Evolutionary conservation across 345 rosid genomes (phyloP).

Genomic region (Streptanthus diversifolius): DNA sequence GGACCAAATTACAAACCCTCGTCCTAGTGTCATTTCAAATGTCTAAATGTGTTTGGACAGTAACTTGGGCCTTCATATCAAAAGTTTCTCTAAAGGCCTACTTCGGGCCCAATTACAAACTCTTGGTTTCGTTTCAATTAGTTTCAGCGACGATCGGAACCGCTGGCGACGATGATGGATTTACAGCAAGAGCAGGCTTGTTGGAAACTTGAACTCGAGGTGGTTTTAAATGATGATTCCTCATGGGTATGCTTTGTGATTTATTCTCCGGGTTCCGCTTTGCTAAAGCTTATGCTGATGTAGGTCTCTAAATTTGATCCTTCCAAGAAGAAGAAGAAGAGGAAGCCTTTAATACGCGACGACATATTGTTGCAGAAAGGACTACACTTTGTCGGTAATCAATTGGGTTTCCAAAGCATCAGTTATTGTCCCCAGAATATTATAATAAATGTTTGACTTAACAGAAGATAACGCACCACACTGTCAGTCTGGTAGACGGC

Average conservation of each 20-base stretch:
- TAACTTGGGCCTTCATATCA: not conserved
- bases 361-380: constrained; percentile 60
- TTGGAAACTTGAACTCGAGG: constrained; percentile 16
- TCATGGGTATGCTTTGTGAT: not conserved
- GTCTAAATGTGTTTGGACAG: not conserved
- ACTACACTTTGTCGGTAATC: constrained; percentile 46
- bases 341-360: constrained; percentile 33
- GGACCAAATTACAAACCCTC: not conserved
- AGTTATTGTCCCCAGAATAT: not conserved
- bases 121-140: not conserved
- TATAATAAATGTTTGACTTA: constrained; percentile 13
- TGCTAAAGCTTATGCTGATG: constrained; percentile 14
- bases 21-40: not conserved
- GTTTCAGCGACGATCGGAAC: not conserved
- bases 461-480: constrained; percentile 43
- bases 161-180: constrained; percentile 24
- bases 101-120: constrained; percentile 1
- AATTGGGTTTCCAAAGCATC: not conserved
- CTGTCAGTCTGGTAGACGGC: constrained; percentile 22
- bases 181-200: constrained; percentile 19
- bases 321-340: constrained; percentile 62
- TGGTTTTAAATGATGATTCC: not conserved
- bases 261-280: not conserved
- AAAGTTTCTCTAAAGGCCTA: constrained; percentile 2
- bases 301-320: constrained; percentile 53